Evolutionary conservation across 176 grass and related monocot genomes (phyloP), one percentile per base, ranked within the genome.

Genomic region (Carex scoparia): DNA sequence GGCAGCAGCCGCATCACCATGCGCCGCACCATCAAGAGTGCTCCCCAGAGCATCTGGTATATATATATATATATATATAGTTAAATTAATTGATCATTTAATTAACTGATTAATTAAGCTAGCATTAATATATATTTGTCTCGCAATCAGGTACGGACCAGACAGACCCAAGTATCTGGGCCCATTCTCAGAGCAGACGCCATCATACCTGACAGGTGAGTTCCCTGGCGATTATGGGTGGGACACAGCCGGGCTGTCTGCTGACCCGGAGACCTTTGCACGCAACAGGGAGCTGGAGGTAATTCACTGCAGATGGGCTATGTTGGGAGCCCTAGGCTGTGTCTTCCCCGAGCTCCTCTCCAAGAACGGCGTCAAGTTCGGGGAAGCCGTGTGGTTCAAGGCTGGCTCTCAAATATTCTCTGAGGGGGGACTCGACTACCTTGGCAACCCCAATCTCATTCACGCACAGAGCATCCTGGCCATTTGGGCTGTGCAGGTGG

Each of bases 381-480:
- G 86, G 8, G 86, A 90, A 48, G 89, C 89, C 5, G 82, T 90
- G 33, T 90, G 89, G 89, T 90, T 90, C 89, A 90, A 90, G 59
- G 89, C 89, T 1, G 89, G 89, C 2, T 15, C 89, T 56, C 89
- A 90, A 49, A 90, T 90, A 59, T 90, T 90, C 56, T 85, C 82
- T 10, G 89, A 90, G 65, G 89, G 89, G 27, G 89, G 89, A 0
- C 57, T 90, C n/a, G 89, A 90, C 74, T 90, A 90, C 75, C 37
- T 90, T 1, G 89, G 89, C 85, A 90, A 90, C 86, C 89, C 89
- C 1, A 90, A 80, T 56, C 35, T 90, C 4, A 18, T 90, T 56
- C 89, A 90, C 4, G 89, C 89, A 1, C 89, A 90, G 59, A 90
- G 89, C 82, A 90, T 90, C 65, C 40, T 90, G n/a, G 89, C 89